These are phyloP conservation scores for Diaporthe velutina DNA, from an alignment of 2,329 filamentous ascomycete species.

Conservation along the genomic window DNA sequence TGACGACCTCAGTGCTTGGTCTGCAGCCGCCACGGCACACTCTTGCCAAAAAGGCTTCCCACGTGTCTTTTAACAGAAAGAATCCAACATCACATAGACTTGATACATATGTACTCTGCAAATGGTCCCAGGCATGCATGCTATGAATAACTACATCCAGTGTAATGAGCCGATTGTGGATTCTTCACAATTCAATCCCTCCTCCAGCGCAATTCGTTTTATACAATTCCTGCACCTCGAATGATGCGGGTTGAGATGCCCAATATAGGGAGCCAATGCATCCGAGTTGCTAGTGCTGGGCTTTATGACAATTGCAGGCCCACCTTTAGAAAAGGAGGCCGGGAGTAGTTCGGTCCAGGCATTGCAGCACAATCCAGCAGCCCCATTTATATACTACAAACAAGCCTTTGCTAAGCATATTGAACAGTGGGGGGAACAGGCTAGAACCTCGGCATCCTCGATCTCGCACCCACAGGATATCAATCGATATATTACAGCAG, in stretches of 20 bases:
- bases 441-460: background rate
- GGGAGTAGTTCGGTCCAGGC: background rate
- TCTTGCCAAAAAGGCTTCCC: background rate
- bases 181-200: background rate
- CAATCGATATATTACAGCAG: too few species aligned
- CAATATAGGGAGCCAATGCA: too few species aligned
- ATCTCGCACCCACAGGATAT: background rate
- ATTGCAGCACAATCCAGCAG: background rate
- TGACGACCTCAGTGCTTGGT: too few species aligned
- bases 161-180: background rate
- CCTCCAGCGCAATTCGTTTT: rapidly evolving
- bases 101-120: background rate
- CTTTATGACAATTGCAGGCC: background rate
- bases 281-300: background rate
- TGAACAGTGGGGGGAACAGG: slow-evolving; percentile 8
- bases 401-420: slow-evolving; percentile 26
- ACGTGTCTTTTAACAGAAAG: background rate
- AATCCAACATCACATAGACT: background rate
- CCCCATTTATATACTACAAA: background rate
- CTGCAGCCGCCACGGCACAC: background rate
- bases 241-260: background rate
- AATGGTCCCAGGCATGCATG: too few species aligned
- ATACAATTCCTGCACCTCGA: background rate
- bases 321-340: background rate
- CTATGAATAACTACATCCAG: background rate